Evolutionary conservation across 331 rosid genomes (phyloP).

Genomic region (Arachis monticola): DNA sequence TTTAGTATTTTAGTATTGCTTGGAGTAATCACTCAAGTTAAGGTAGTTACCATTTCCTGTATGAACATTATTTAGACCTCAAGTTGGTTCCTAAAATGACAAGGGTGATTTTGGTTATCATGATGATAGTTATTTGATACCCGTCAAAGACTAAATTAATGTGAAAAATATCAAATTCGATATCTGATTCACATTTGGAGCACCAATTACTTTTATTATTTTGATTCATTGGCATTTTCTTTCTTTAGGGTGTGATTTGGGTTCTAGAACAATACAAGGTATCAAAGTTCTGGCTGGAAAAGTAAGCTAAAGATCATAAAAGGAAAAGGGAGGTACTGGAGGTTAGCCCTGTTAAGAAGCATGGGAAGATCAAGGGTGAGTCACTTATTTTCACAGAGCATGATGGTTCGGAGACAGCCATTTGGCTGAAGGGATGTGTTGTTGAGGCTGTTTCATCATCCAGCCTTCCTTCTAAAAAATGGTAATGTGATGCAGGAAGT

Average conservation of each 20-base stretch:
- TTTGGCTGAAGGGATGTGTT: slow-evolving; percentile 63
- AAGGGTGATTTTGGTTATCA: not conserved
- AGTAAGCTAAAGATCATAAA: slow-evolving; percentile 57
- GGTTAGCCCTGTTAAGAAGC: slow-evolving; percentile 70
- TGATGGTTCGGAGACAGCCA: slow-evolving; percentile 55
- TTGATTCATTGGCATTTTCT: slow-evolving; percentile 25
- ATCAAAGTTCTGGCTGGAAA: slow-evolving; percentile 56
- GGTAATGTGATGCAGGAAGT: slow-evolving; percentile 52
- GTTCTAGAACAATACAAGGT: slow-evolving; percentile 69
- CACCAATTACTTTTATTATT: not conserved
- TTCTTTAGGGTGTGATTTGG: slow-evolving; percentile 82
- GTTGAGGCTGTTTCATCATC: slow-evolving; percentile 90
- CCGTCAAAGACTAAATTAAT: not conserved
- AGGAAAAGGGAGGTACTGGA: slow-evolving; percentile 65
- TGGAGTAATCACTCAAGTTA: not conserved
- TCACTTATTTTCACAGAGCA: slow-evolving; percentile 60
- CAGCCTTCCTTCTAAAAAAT: slow-evolving; percentile 69
- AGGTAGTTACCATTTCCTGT: not conserved
- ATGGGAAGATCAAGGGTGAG: slow-evolving; percentile 62
- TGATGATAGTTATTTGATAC: not conserved
- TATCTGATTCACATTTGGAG: not conserved
- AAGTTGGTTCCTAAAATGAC: too few relatives aligned
- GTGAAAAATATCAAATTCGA: not conserved
- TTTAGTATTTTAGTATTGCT: not conserved
- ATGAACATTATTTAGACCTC: not conserved